Evolutionary conservation across 345 rosid genomes (phyloP).

Genomic region (Nasturtium officinale): DNA sequence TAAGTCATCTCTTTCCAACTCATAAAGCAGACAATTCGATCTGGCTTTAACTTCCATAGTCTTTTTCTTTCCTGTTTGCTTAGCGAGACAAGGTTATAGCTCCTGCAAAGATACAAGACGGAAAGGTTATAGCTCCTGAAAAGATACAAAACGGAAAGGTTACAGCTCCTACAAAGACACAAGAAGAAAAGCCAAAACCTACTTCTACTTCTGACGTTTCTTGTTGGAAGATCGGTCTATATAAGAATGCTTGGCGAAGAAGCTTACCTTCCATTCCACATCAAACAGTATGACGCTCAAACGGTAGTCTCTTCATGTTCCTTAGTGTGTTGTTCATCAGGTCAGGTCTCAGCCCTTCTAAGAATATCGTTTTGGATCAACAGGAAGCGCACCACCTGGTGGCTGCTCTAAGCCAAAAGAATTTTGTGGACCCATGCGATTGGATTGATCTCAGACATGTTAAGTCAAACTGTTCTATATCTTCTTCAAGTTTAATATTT

Average conservation of each 20-base stretch:
- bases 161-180: conserved; percentile 21
- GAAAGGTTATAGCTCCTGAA: neutral
- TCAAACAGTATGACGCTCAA: conserved; percentile 21
- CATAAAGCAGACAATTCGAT: conserved; percentile 8
- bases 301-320: conserved; percentile 28
- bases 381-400: conserved; percentile 33
- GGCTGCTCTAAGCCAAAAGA: neutral
- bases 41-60: neutral
- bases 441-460: conserved; percentile 44
- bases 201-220: conserved; percentile 24
- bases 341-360: conserved; percentile 29
- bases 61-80: conserved; percentile 13
- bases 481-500: neutral
- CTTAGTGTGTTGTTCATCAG: conserved; percentile 25
- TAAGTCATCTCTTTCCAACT: conserved; percentile 4
- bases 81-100: conserved; percentile 17
- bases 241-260: conserved; percentile 10
- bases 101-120: conserved; percentile 3
- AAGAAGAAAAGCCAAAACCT: neutral
- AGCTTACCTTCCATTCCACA: neutral
- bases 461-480: conserved; percentile 17
- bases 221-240: neutral
- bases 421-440: conserved; percentile 5
- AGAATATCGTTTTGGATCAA: conserved; percentile 7
- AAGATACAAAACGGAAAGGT: conserved; percentile 5